Evolutionary conservation across 352 stramenopile species (phyloP).

Genomic region (Pythium plurisporium): DNA sequence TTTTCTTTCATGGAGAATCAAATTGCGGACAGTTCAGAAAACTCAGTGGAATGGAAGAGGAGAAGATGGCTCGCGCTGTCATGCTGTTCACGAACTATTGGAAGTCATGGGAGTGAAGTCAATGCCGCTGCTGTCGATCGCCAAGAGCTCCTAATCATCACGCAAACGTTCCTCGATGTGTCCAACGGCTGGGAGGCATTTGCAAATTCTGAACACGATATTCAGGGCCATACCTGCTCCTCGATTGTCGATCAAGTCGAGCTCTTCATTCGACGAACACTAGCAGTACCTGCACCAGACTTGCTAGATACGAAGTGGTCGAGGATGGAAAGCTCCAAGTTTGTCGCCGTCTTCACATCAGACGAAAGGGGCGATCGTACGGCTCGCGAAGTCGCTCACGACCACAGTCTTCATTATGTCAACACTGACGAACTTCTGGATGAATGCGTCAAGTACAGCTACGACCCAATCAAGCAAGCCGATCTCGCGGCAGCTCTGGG

Average conservation of each 20-base stretch:
- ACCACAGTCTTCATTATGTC: slow-evolving; percentile 33
- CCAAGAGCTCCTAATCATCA: background rate
- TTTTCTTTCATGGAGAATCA: background rate
- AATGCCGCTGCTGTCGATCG: background rate
- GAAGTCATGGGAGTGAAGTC: background rate
- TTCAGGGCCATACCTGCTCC: background rate
- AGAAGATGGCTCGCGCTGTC: background rate
- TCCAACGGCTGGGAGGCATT: slow-evolving; percentile 2
- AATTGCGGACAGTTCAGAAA: background rate
- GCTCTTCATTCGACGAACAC: background rate
- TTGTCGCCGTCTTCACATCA: slow-evolving; percentile 26
- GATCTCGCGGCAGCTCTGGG: slow-evolving; percentile 28
- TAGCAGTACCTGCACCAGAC: background rate
- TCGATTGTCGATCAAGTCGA: background rate
- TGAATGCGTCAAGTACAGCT: slow-evolving; percentile 45
- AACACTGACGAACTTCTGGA: slow-evolving; percentile 44
- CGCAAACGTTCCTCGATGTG: slow-evolving; percentile 2
- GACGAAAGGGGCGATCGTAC: slow-evolving; percentile 23
- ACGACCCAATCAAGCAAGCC: slow-evolving; percentile 46
- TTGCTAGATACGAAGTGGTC: slow-evolving; percentile 9
- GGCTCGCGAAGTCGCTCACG: slow-evolving; percentile 26
- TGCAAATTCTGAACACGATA: background rate
- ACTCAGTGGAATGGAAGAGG: background rate
- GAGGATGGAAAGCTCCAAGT: background rate
- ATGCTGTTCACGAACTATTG: no score